Base-by-base conservation (phyloP, 2,329 filamentous ascomycete genomes). In the Aspergillus ibericus region DNA sequence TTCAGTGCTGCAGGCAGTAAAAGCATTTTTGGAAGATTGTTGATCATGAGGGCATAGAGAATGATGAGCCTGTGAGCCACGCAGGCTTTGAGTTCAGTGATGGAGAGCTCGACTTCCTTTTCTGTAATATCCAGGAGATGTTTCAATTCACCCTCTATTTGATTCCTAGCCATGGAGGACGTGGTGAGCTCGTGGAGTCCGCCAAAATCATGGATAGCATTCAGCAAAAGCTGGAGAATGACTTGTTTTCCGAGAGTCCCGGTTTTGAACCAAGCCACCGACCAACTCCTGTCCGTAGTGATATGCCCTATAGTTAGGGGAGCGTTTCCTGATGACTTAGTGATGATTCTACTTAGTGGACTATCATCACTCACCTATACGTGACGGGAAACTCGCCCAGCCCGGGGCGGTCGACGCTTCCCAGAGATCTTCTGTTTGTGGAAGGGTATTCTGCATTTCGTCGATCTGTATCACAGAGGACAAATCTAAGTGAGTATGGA, bases 381-480 rank as follows among this genome's bases (percentile, higher is more conserved):
- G 42, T 27, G 4, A n/a, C 29, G 22, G 12, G 8, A 51, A 36
- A 15, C 1, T 51, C n/a, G 32, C 48, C 48, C 48, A 51, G 15
- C 32, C 48, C 18, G 22, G 18, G 10, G 48, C 35, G 13, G 32
- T 36, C 29, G 20, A 6, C 3, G 48, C 48, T 29, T 51, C 16
- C 48, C 48, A 51, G 32, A 51, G 48, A 12, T 35, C 29, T 16
- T 51, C 48, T 36, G 13, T 12, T 18, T 51, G 48, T 8, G 48
- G 48, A n/a, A 51, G 32, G 22, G 29, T 51, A 25, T 51, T 51
- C 13, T 51, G 48, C 32, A 51, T 51, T 16, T 51, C 48, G 10
- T 47, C 42, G 3, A n/a, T 22, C n/a, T 22, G 6, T 47, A 47
- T 25, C 15, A 47, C 15, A 29, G 42, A 47, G 10, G 42, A 47